Evolutionary conservation across 768 basidiomycete genomes (phyloP), one percentile per base, ranked within the genome.

Genomic region (Russula emetica): DNA sequence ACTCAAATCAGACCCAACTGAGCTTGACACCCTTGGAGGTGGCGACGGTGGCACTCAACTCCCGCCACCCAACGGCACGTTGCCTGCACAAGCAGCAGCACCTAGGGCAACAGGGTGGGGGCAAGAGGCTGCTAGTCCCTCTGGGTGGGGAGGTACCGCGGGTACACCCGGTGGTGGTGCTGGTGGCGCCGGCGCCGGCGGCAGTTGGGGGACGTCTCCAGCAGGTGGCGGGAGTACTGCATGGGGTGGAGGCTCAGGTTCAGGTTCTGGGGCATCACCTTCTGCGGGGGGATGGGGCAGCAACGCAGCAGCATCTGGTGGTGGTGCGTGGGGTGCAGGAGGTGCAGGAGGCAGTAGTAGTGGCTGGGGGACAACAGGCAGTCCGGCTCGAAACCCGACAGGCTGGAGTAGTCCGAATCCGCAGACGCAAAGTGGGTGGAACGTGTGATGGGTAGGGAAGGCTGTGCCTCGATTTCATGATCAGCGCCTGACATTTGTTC

Each of bases 11-110:
- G 72, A 70, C 34, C 66, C 70, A 3, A 69, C 70, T 38, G 74
- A 89, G 47, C 72, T 82, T 42, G 86, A 86, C 62, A 75, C 79
- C 62, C 73, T 84, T 18, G 71, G 78, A 1, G 73, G 78, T 1
- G 73, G 71, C 44, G 77, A 74, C 62, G 78, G 34, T 22, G 60
- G 51, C n/a, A 36, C 22, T 16, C 64, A 64, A 28, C 30, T 63
- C 32, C 55, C 66, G 28, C 51, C 66, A 26, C 6, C 60, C 40
- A 57, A 62, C 49, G 50, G 64, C 54, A 45, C 64, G n/a, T 42
- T 52, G 47, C 44, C 52, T 44, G 62, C 54, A 60, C 64, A 28
- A 28, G 51, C 32, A 36, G 53, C 50, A 61, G 50, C 50, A 59
- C 64, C 66, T 16, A 56, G 70, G 34, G 58, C 58, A 40, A 38